Evolutionary conservation across 31 red algal genomes (phyloP), one percentile per base, ranked within the genome.

Genomic region (Odonthalia washingtoniensis): DNA sequence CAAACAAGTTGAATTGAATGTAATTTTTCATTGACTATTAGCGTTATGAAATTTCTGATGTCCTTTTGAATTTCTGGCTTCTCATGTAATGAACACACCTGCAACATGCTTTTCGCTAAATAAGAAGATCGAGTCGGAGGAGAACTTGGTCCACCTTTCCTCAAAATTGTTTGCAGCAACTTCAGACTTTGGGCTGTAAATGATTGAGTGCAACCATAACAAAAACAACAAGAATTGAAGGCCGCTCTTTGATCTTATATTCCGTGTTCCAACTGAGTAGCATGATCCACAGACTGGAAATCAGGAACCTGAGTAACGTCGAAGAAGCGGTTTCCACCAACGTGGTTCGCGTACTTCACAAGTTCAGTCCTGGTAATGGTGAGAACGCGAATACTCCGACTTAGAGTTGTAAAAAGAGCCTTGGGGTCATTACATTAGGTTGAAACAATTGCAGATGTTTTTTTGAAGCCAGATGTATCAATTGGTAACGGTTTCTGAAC

Each of bases 181-280:
- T 43, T 49, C 14, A 95, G 83, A 52, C 88, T 82, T 30, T 89
- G 82, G 17, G 94, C 63, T 26, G 91, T 87, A 46, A 95, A 95
- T 18, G 94, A 57, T 84, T 91, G 94, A 33, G 88, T 91, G 53
- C 94, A 91, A 18, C 84, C 79, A 67, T 91, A 95, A 69, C 94
- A 95, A 63, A 74, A 89, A 6, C n/a, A n/a, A n/a, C n/a, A n/a
- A n/a, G n/a, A n/a, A n/a, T n/a, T n/a, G n/a, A n/a, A n/a, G n/a
- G n/a, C n/a, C n/a, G n/a, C n/a, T n/a, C n/a, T n/a, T n/a, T n/a
- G n/a, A n/a, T n/a, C n/a, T n/a, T n/a, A n/a, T n/a, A n/a, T n/a
- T n/a, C n/a, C n/a, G n/a, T n/a, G n/a, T n/a, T n/a, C n/a, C n/a
- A n/a, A n/a, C n/a, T n/a, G n/a, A n/a, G n/a, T n/a, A n/a, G n/a